Base-by-base conservation (phyloP, 306 rosid species). In the Ormosia emarginata region DNA sequence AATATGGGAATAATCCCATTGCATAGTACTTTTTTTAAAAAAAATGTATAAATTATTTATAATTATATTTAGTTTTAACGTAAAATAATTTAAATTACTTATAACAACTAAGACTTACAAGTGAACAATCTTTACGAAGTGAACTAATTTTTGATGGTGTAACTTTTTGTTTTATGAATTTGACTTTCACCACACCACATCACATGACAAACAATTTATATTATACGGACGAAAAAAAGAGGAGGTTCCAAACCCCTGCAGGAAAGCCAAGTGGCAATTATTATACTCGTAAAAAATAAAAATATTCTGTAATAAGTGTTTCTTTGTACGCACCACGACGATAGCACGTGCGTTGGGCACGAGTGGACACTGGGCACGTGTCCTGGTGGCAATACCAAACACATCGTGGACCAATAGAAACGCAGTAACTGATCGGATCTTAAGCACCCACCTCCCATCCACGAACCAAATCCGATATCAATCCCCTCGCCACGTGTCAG, bases 371-470 rank as follows among this genome's bases (percentile, higher is more conserved):
- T 0, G 10, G 44, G 52, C 89, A 88, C 93, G 92, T 84, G 94
- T 83, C 85, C n/a, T 0, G 1, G 10, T 29, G 47, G 33, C 4
- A 67, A 53, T 75, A 30, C 29, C 2, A 30, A 36, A 74, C 15
- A n/a, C 8, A 1, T 49, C 69, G 64, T 79, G 75, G 87, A 76
- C 95, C 91, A 92, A 92, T 88, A 24, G 74, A 2, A 24, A 13
- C 1, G 2, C 49, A 61, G 93, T 86, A 87, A 92, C 86, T 85
- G 97, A 92, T 92, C 93, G 95, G 93, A 89, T 92, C 91, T 89
- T 8, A 8, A 44, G 77, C 89, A 72, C 83, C 72, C 77, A 37
- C 15, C 90, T 91, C 87, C 73, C 86, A 74, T 88, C 97, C 97
- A 92, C 95, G 93, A 92, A 91, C 92, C 82, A 82, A 76, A 88